Evolutionary conservation across 805 yeast species (phyloP).

Genomic region (Wickerhamomyces ciferrii): DNA sequence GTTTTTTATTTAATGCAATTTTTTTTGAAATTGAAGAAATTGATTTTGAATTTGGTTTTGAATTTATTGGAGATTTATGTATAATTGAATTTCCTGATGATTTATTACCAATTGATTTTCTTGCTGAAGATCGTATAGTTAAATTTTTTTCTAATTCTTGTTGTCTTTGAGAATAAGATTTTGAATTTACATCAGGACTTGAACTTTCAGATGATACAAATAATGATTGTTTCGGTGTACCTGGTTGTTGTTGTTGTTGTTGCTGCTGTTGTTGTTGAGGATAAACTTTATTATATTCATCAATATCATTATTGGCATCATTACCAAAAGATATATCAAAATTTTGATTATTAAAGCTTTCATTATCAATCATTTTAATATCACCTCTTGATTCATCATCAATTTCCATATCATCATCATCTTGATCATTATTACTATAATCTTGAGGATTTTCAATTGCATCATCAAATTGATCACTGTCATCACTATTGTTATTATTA

Average conservation of each 20-base stretch:
- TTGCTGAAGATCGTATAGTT: not conserved
- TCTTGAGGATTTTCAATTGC: constrained; percentile 12
- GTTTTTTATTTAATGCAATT: constrained; percentile 4
- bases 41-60: constrained; percentile 1
- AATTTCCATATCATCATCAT: constrained; percentile 26
- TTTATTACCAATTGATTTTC: not conserved
- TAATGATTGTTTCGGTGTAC: not conserved
- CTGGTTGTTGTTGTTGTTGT: too few species aligned
- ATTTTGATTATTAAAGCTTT: constrained; percentile 5
- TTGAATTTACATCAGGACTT: not conserved
- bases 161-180: not conserved
- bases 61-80: constrained; percentile 5
- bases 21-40: constrained; percentile 6
- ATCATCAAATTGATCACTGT: constrained; percentile 12
- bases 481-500: constrained; percentile 9
- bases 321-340: constrained; percentile 7
- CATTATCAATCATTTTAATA: constrained; percentile 10
- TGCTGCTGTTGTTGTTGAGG: not conserved
- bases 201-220: not conserved
- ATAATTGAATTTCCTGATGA: not conserved
- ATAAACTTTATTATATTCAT: not conserved
- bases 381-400: constrained; percentile 20
- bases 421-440: constrained; percentile 4
- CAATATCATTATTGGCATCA: constrained; percentile 11
- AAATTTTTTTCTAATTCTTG: constrained; percentile 1